Conservation (phyloP, 106 monocot species). For the Dendrobium chrysotoxum region DNA sequence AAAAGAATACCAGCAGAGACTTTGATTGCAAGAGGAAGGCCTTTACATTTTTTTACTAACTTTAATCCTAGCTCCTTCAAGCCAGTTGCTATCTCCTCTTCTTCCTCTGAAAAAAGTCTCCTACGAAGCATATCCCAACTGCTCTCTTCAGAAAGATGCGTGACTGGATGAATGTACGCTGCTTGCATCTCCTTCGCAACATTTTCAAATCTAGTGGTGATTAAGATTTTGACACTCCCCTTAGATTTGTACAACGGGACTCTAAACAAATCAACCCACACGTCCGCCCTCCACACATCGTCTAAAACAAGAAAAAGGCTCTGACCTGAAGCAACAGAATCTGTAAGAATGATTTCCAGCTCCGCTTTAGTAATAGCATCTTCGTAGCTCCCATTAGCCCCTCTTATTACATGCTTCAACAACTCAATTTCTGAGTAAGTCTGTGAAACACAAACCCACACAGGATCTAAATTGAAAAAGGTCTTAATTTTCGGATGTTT, state of each 20-base stretch:
- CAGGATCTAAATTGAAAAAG: conserved; percentile 5
- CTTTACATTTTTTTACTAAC: conserved; percentile 28
- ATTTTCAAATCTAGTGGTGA: conserved; percentile 30
- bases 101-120: neutral
- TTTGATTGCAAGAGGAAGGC: conserved; percentile 45
- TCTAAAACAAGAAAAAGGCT: conserved; percentile 42
- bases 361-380: neutral
- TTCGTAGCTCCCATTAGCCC: conserved; percentile 5
- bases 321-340: neutral
- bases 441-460: conserved; percentile 37
- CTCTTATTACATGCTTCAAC: conserved; percentile 15
- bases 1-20: conserved; percentile 25
- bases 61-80: conserved; percentile 20
- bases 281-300: conserved; percentile 26
- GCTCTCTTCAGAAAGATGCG: neutral
- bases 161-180: conserved; percentile 14
- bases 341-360: conserved; percentile 8
- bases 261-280: conserved; percentile 34
- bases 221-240: conserved; percentile 12
- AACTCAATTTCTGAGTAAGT: conserved; percentile 13
- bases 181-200: conserved; percentile 23
- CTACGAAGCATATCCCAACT: neutral
- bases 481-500: conserved; percentile 13
- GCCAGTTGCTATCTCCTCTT: neutral
- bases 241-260: conserved; percentile 9